Base-by-base conservation (phyloP, 352 stramenopile genomes). In the Phytophthora litchii region DNA sequence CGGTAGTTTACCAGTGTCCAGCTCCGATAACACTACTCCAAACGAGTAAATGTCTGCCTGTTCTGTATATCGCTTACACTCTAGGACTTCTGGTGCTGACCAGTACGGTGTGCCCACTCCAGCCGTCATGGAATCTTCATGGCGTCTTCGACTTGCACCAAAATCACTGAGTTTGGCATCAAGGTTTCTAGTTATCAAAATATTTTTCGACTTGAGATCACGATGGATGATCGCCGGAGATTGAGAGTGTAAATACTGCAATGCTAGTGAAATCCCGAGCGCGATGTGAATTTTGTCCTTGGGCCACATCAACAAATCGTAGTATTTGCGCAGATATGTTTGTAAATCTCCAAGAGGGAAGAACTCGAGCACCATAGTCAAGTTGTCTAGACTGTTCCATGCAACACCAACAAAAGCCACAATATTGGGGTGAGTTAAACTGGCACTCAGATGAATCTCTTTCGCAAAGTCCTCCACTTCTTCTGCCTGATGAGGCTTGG, bases 151-250 rank as follows among this genome's bases (percentile, higher is more conserved):
- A 38, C 34, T 58, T n/a, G 57, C 60, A 17, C 57, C 58, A 60
- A 83, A 75, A 38, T 83, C 69, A n/a, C 67, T 74, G 1, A 85
- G 52, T 36, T 85, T 83, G n/a, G 91, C 68, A 23, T 89, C 68
- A 1, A 88, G 74, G 6, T 67, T 34, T n/a, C 53, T 74, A 17
- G 88, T 83, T 35, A 95, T 60, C 27, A 94, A 67, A 7, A 85
- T 74, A 42, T 79, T 85, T 12, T 67, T 70, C 0, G 70, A 71
- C 32, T 80, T 63, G 40, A 74, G 17, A 44, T 72, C 48, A 25
- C 73, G 64, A 54, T 74, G 47, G 19, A 68, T 68, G 20, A 74
- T 37, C 20, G 56, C 42, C 3, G 64, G 54, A 8, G 60, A 23
- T 16, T 41, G 60, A 3, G n/a, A 23, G 59, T 67, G 67, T 16